Conservation (phyloP, 2,329 filamentous ascomycete genomes). For the Leptoxyphium fumago region DNA sequence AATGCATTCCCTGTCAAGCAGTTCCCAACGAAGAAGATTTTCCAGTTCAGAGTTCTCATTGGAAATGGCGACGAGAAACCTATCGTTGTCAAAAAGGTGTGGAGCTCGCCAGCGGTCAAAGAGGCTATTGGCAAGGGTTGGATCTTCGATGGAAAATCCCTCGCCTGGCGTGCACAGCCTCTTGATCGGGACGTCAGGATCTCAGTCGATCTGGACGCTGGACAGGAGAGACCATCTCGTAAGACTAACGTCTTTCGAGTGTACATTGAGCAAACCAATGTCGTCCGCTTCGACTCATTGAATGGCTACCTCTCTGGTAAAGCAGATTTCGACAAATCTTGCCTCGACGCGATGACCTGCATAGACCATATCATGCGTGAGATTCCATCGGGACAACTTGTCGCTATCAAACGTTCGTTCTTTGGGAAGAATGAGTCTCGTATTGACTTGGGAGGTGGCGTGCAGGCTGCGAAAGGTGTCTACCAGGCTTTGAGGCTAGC, state of each 20-base stretch:
- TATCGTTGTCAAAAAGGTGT: slow-evolving; percentile 59
- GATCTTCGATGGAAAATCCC: slow-evolving; percentile 69
- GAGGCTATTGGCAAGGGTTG: slow-evolving; percentile 40
- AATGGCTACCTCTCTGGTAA: slow-evolving; percentile 49
- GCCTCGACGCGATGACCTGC: slow-evolving; percentile 76
- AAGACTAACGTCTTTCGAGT: slow-evolving; percentile 42
- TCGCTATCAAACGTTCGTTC: slow-evolving; percentile 68
- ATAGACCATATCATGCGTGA: slow-evolving; percentile 80
- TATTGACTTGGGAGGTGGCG: slow-evolving; percentile 43
- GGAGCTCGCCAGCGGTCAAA: slow-evolving; percentile 51
- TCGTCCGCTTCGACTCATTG: slow-evolving; percentile 53
- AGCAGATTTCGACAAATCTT: slow-evolving; percentile 46
- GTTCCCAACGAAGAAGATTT: slow-evolving; percentile 48
- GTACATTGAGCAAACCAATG: slow-evolving; percentile 48
- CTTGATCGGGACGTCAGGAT: slow-evolving; percentile 26
- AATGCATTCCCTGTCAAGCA: slow-evolving; percentile 61
- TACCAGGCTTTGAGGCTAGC: slow-evolving; percentile 74
- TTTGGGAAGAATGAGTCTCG: slow-evolving; percentile 44
- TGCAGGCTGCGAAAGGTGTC: slow-evolving; percentile 76
- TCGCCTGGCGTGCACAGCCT: slow-evolving; percentile 56
- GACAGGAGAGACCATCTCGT: slow-evolving; percentile 32
- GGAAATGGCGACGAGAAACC: slow-evolving; percentile 49
- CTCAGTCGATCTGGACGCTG: slow-evolving; percentile 57
- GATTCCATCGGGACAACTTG: slow-evolving; percentile 51
- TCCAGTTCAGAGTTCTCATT: slow-evolving; percentile 66